These are phyloP conservation scores for Phytophthora megakarya DNA, from an alignment of 352 stramenopile species.

Conservation along the genomic window DNA sequence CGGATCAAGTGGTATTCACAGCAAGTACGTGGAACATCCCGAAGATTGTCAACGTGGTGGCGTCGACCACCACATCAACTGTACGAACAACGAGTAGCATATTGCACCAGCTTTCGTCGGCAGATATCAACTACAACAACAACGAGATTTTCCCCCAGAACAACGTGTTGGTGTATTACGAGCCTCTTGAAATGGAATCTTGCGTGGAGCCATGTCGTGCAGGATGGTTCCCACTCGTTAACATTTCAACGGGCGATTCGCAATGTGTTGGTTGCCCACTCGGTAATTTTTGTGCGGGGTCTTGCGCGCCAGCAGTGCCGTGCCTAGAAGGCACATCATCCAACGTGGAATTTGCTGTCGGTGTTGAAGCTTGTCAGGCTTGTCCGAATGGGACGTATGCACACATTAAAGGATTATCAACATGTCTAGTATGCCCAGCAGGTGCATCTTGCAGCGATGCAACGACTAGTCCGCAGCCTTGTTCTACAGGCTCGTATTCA, in stretches of 20 bases:
- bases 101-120: constrained; percentile 40
- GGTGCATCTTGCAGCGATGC: constrained; percentile 39
- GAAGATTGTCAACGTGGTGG: constrained; percentile 42
- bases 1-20: constrained; percentile 44
- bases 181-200: constrained; percentile 47
- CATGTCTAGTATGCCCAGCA: constrained; percentile 46
- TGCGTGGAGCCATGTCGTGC: constrained; percentile 54
- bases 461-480: constrained; percentile 33
- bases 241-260: constrained; percentile 34
- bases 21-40: constrained; percentile 42
- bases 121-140: constrained; percentile 49
- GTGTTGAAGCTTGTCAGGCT: constrained; percentile 30
- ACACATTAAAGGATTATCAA: constrained; percentile 32
- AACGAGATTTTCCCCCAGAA: constrained; percentile 45
- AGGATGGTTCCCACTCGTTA: constrained; percentile 57
- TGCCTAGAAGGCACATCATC: constrained; percentile 56
- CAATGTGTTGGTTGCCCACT: constrained; percentile 55
- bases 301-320: constrained; percentile 39
- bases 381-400: constrained; percentile 57
- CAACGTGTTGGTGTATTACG: constrained; percentile 56
- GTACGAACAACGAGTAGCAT: constrained; percentile 30
- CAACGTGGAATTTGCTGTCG: constrained; percentile 32
- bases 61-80: constrained; percentile 6
- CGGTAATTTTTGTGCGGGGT: constrained; percentile 54
- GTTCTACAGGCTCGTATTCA: constrained; percentile 60